These are phyloP conservation scores for Ceratocystiopsis sp. DNA, from an alignment of 2,329 filamentous ascomycete genomes.

Conservation along the genomic window DNA sequence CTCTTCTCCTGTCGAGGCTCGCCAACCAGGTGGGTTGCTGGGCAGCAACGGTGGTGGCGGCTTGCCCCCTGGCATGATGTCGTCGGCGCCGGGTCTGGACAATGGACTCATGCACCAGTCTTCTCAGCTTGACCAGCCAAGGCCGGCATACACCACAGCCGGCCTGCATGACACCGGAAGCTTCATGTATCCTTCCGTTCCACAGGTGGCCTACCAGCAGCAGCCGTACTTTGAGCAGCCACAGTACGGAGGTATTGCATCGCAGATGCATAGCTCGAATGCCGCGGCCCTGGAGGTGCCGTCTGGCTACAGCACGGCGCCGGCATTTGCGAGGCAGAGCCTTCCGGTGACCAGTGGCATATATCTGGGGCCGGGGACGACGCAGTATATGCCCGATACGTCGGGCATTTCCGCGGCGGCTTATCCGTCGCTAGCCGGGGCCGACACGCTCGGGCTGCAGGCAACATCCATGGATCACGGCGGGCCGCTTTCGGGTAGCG, in stretches of 20 bases:
- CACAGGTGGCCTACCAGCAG: slow-evolving; percentile 9
- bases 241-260: slow-evolving; percentile 2
- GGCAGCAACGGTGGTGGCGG: not conserved
- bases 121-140: slow-evolving; percentile 1
- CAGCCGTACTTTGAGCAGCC: slow-evolving; percentile 5
- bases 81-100: not conserved
- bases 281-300: slow-evolving; percentile 4
- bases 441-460: slow-evolving; percentile 22
- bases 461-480: slow-evolving; percentile 12
- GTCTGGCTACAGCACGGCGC: slow-evolving; percentile 6
- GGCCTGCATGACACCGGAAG: slow-evolving; percentile 1
- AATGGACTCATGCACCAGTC: not conserved
- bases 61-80: slow-evolving; percentile 5
- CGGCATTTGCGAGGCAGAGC: slow-evolving; percentile 11
- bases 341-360: slow-evolving; percentile 16
- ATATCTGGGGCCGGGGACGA: slow-evolving; percentile 8
- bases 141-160: too few species aligned
- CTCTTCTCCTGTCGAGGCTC: too few species aligned
- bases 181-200: slow-evolving; percentile 7
- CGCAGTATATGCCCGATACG: slow-evolving; percentile 17
- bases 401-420: slow-evolving; percentile 14
- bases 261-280: slow-evolving; percentile 11
- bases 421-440: slow-evolving; percentile 16
- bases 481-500: slow-evolving; percentile 6
- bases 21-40: too few species aligned